Percentiles rank a stretch among this genome's conserved stretches.
Evolutionary conservation across 192 early-diverging fungal genomes (phyloP).

Genomic region (Kappamyces sp.): DNA sequence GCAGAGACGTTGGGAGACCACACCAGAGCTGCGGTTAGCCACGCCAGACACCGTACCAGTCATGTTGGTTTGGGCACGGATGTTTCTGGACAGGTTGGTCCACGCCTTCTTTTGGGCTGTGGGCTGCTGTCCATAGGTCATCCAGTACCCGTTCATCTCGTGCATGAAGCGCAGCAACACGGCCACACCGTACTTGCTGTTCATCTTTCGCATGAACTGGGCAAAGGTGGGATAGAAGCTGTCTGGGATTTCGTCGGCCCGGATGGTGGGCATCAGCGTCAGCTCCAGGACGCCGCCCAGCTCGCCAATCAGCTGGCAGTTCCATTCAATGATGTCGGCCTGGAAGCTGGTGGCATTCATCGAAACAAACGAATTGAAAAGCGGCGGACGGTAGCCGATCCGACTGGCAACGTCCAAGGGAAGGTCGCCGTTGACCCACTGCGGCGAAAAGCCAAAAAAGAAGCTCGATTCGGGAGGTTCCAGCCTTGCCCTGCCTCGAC

Average conservation of each 20-base stretch:
- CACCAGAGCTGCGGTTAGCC: constrained; percentile 28
- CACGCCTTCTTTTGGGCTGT: constrained; percentile 17
- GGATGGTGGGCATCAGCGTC: constrained; percentile 18
- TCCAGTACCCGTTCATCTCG: constrained; percentile 43
- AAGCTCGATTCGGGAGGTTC: too few species aligned
- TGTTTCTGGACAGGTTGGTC: constrained; percentile 20
- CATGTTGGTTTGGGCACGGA: constrained; percentile 30
- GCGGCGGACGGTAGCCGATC: too few species aligned
- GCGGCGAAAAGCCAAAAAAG: too few species aligned
- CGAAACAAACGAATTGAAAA: too few species aligned
- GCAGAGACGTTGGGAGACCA: constrained; percentile 43
- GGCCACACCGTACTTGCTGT: constrained; percentile 29
- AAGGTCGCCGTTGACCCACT: too few species aligned
- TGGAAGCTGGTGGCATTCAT: constrained; percentile 8
- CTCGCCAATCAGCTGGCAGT: constrained; percentile 20
- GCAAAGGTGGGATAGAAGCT: constrained; percentile 20
- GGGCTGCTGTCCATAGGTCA: constrained; percentile 25
- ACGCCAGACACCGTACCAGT: constrained; percentile 20
- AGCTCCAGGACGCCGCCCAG: constrained; percentile 32
- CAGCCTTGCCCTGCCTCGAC: too few species aligned
- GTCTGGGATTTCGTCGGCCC: constrained; percentile 7
- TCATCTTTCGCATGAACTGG: constrained; percentile 15
- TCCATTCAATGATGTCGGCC: constrained; percentile 26
- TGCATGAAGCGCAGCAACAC: constrained; percentile 38
- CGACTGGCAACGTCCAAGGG: too few species aligned